Conservation (phyloP, 371 early-diverging fungal species). For the Rhizopus stolonifer region DNA sequence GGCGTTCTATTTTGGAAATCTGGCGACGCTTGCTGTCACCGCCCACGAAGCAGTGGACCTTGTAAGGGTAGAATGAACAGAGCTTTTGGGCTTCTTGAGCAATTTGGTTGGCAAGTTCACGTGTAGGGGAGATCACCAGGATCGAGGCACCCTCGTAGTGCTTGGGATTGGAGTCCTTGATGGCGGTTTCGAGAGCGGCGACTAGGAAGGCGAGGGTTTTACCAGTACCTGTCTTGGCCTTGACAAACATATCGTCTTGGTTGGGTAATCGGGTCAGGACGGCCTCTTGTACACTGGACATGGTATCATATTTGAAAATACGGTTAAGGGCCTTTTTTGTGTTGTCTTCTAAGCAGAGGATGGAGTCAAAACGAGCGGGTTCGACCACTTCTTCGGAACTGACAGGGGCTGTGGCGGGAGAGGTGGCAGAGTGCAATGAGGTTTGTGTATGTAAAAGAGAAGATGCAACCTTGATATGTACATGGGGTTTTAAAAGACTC, state of each 20-base stretch:
- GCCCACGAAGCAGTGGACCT: conserved; percentile 87
- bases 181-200: conserved; percentile 80
- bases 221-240: conserved; percentile 98
- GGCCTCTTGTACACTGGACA: conserved; percentile 84
- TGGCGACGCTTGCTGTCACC: conserved; percentile 78
- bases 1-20: conserved; percentile 55
- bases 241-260: conserved; percentile 77
- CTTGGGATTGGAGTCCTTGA: conserved; percentile 33
- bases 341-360: conserved; percentile 47
- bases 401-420: conserved; percentile 9
- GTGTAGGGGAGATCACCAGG: conserved; percentile 93
- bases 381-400: conserved; percentile 1
- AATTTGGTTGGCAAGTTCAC: conserved; percentile 97
- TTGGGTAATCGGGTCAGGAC: conserved; percentile 76
- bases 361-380: conserved; percentile 49
- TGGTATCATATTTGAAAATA: conserved; percentile 71
- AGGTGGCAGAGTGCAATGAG: not conserved
- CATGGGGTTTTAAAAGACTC: too few relatives aligned
- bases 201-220: conserved; percentile 94
- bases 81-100: conserved; percentile 80
- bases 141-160: conserved; percentile 67
- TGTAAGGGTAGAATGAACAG: conserved; percentile 56
- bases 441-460: not conserved
- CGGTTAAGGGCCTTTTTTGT: conserved; percentile 65
- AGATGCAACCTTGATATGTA: not conserved